Evolutionary conservation across 495 filamentous ascomycete genomes (phyloP).

Genomic region (Penicillium taxi): DNA sequence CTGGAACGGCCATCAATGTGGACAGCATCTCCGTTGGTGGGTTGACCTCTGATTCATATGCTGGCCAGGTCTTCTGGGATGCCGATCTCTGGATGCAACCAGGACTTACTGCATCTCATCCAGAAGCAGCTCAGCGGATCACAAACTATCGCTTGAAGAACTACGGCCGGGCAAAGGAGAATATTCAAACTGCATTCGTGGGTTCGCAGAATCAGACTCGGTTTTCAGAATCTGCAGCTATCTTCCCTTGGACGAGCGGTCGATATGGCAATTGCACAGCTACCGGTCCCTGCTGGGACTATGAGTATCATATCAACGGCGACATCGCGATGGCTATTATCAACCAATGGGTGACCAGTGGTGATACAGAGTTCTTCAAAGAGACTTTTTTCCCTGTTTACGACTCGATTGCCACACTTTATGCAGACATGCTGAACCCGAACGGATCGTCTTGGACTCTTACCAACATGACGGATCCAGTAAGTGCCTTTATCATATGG

Average conservation of each 20-base stretch:
- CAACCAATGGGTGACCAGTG: constrained; percentile 54
- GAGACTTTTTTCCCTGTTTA: constrained; percentile 50
- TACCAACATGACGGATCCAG: constrained; percentile 72
- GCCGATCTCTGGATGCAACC: constrained; percentile 63
- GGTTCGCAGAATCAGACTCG: constrained; percentile 47
- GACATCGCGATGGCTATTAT: constrained; percentile 60
- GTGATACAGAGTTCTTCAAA: constrained; percentile 48
- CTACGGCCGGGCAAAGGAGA: constrained; percentile 46
- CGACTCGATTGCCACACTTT: constrained; percentile 50
- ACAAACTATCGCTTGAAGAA: constrained; percentile 49
- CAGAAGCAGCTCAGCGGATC: constrained; percentile 48
- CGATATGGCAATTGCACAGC: constrained; percentile 59
- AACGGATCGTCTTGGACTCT: constrained; percentile 47
- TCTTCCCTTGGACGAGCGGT: constrained; percentile 58
- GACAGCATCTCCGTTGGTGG: constrained; percentile 57
- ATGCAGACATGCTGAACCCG: constrained; percentile 44
- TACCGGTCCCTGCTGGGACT: constrained; percentile 58
- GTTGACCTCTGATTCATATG: constrained; percentile 55
- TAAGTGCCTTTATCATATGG: constrained; percentile 25
- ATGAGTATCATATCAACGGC: constrained; percentile 55
- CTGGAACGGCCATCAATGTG: constrained; percentile 38
- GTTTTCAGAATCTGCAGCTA: constrained; percentile 45
- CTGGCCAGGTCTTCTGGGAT: constrained; percentile 58
- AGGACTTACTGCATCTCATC: constrained; percentile 51
- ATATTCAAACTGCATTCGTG: constrained; percentile 36